These are phyloP conservation scores for Calonectria honghensis DNA, from an alignment of 2,329 filamentous ascomycete species.

Conservation along the genomic window DNA sequence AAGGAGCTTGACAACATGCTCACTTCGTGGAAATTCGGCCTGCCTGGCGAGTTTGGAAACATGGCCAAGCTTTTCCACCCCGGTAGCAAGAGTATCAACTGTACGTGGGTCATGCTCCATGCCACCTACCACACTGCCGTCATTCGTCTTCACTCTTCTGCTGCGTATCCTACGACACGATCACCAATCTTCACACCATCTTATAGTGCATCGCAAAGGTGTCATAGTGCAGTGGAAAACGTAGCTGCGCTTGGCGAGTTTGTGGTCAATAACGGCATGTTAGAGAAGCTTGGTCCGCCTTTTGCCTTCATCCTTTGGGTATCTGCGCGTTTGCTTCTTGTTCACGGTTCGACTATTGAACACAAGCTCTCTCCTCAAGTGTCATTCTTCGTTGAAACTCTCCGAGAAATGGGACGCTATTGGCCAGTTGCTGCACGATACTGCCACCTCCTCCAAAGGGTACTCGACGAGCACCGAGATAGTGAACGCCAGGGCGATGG, in stretches of 20 bases:
- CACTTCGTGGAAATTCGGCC: slow-evolving; percentile 87
- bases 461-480: slow-evolving; percentile 90
- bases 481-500: slow-evolving; percentile 84
- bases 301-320: slow-evolving; percentile 97
- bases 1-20: slow-evolving; percentile 88
- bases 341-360: slow-evolving; percentile 93
- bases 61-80: slow-evolving; percentile 86
- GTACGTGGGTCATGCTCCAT: slow-evolving; percentile 93
- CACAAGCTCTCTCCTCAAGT: slow-evolving; percentile 88
- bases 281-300: slow-evolving; percentile 88
- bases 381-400: slow-evolving; percentile 86
- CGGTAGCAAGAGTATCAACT: slow-evolving; percentile 82
- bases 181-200: slow-evolving; percentile 93
- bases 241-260: slow-evolving; percentile 87
- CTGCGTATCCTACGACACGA: slow-evolving; percentile 91
- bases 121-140: slow-evolving; percentile 92
- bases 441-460: slow-evolving; percentile 84
- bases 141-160: slow-evolving; percentile 92
- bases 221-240: slow-evolving; percentile 87
- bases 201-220: slow-evolving; percentile 88
- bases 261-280: slow-evolving; percentile 83
- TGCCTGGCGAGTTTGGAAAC: slow-evolving; percentile 90
- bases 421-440: slow-evolving; percentile 93
- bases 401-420: slow-evolving; percentile 86
- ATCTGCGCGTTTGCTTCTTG: slow-evolving; percentile 88